Conservation (phyloP, 2,329 filamentous ascomycete genomes). For the Alternaria hordeiaustralica region DNA sequence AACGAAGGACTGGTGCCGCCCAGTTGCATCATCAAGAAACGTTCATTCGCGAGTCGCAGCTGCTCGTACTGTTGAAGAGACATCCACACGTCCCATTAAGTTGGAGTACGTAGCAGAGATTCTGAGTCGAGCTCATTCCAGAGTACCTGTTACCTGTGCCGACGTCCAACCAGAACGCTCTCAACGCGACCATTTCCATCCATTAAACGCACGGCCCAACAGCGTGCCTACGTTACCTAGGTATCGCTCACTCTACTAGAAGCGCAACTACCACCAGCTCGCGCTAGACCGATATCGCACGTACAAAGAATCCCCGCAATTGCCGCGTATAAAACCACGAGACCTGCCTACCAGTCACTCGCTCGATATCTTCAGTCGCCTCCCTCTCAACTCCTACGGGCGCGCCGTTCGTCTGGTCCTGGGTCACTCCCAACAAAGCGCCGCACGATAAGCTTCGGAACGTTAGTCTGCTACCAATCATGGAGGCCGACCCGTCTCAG, state of each 20-base stretch:
- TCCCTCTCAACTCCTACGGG: neutral
- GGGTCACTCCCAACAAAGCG: too few relatives aligned
- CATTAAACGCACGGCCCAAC: constrained; percentile 6
- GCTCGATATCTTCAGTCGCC: neutral
- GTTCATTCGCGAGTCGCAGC: neutral
- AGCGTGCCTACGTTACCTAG: constrained; percentile 8
- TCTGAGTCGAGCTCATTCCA: neutral
- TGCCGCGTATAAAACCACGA: constrained; percentile 3
- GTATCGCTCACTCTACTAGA: constrained; percentile 4
- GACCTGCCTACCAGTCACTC: neutral
- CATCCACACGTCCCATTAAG: constrained; percentile 24
- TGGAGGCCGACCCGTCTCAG: constrained; percentile 37
- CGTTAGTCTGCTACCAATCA: constrained; percentile 1
- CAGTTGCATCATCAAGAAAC: neutral
- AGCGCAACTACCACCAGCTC: constrained; percentile 7
- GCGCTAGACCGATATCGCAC: constrained; percentile 1
- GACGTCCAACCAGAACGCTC: neutral
- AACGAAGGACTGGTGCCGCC: neutral
- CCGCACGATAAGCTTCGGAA: neutral
- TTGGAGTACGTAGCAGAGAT: constrained; percentile 21
- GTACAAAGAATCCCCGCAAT: neutral
- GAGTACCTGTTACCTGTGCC: neutral
- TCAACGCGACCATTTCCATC: neutral
- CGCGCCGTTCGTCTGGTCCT: neutral
- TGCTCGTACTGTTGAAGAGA: neutral